Evolutionary conservation across 768 basidiomycete genomes (phyloP).

Genomic region (Terana coerulea): DNA sequence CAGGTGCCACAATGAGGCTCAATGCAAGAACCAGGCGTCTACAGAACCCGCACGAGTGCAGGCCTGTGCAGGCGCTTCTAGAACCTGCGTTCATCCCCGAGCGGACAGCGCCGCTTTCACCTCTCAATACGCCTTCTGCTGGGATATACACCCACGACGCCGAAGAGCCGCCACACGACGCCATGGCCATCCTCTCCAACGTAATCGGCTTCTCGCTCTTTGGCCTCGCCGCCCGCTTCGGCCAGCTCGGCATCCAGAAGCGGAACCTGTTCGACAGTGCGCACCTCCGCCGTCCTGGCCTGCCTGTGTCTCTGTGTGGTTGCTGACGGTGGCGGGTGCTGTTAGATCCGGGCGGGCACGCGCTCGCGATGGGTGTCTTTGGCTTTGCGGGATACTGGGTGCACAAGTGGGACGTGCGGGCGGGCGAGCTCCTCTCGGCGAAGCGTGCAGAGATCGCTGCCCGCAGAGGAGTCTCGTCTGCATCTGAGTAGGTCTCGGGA

Average conservation of each 20-base stretch:
- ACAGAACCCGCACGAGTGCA: neutral
- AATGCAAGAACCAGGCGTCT: neutral
- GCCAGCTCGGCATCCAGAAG: slow-evolving; percentile 84
- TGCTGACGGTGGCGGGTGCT: neutral
- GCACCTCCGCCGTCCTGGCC: no score
- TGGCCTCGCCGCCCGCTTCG: slow-evolving; percentile 79
- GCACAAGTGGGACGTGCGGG: slow-evolving; percentile 61
- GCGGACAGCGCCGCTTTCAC: neutral
- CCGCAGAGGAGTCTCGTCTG: slow-evolving; percentile 39
- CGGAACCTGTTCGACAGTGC: slow-evolving; percentile 76
- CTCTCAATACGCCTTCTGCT: no score
- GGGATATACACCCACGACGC: neutral
- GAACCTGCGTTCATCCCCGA: slow-evolving; percentile 1
- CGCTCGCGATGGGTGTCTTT: slow-evolving; percentile 64
- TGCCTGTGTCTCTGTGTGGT: neutral
- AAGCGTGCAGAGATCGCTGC: slow-evolving; percentile 59
- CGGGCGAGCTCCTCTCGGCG: slow-evolving; percentile 55
- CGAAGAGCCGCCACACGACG: neutral
- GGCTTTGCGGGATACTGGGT: slow-evolving; percentile 76
- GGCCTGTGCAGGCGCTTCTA: neutral
- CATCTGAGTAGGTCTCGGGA: no score
- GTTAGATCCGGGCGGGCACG: slow-evolving; percentile 70
- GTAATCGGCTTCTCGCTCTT: slow-evolving; percentile 76
- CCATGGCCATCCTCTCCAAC: slow-evolving; percentile 64
- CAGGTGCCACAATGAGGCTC: neutral